Conservation (phyloP, 2,329 filamentous ascomycete genomes). For the Mariannaea elegans region DNA sequence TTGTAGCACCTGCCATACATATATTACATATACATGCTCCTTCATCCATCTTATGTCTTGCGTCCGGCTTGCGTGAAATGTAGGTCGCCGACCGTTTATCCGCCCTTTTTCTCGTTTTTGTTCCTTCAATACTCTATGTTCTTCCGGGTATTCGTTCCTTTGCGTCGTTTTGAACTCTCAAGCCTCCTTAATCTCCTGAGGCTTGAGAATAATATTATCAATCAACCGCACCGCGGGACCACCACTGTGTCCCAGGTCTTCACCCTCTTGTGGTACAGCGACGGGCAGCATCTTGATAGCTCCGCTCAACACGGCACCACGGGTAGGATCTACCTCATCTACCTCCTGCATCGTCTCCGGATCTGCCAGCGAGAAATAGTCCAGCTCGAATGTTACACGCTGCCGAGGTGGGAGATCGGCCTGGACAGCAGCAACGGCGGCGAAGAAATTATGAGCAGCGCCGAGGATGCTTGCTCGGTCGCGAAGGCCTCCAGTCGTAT, state of each 20-base stretch:
- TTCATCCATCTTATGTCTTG: slow-evolving; percentile 3
- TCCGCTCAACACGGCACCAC: slow-evolving; percentile 86
- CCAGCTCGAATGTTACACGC: slow-evolving; percentile 80
- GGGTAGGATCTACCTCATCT: slow-evolving; percentile 71
- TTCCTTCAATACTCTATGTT: slow-evolving; percentile 20
- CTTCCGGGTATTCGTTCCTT: slow-evolving; percentile 27
- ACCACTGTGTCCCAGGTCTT: slow-evolving; percentile 78
- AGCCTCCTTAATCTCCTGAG: slow-evolving; percentile 36
- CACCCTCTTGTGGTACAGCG: slow-evolving; percentile 72
- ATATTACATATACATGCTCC: slow-evolving; percentile 13
- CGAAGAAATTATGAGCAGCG: slow-evolving; percentile 70
- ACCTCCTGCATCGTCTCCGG: slow-evolving; percentile 85
- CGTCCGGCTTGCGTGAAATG: too few species aligned
- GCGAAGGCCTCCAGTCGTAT: slow-evolving; percentile 59
- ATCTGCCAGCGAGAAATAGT: slow-evolving; percentile 92
- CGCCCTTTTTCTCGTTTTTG: not conserved
- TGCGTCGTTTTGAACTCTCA: slow-evolving; percentile 15
- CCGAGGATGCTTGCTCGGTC: slow-evolving; percentile 74
- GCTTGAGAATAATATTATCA: slow-evolving; percentile 84
- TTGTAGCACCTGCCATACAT: slow-evolving; percentile 1
- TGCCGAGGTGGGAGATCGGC: slow-evolving; percentile 64
- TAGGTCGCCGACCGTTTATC: not conserved
- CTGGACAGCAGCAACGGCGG: slow-evolving; percentile 67
- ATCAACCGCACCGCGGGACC: slow-evolving; percentile 86
- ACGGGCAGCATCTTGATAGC: slow-evolving; percentile 90